Percentiles rank a stretch among this genome's conserved stretches.
Evolutionary conservation across 768 basidiomycete genomes (phyloP).

Genomic region (Phaffia tasmanica): DNA sequence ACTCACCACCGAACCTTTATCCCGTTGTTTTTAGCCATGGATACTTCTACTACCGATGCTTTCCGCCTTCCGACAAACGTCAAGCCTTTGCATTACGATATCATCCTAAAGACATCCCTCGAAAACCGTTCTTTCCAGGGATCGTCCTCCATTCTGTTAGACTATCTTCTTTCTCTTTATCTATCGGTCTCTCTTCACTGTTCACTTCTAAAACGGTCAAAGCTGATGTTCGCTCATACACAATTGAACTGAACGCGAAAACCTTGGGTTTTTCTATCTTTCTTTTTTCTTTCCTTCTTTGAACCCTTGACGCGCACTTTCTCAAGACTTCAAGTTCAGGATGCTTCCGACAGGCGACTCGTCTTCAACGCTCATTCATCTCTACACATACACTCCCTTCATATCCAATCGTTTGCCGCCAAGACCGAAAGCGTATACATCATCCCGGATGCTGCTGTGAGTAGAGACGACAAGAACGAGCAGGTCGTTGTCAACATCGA

Average conservation of each 20-base stretch:
- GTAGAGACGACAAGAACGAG: slow-evolving; percentile 53
- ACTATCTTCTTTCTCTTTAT: too few species aligned
- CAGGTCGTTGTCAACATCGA: slow-evolving; percentile 54
- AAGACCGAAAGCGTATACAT: slow-evolving; percentile 41
- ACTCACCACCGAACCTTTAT: too few species aligned
- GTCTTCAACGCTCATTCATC: slow-evolving; percentile 53
- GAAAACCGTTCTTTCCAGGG: slow-evolving; percentile 65
- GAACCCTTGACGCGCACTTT: too few species aligned
- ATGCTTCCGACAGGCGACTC: slow-evolving; percentile 42
- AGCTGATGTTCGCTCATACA: too few species aligned
- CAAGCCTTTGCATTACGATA: slow-evolving; percentile 55
- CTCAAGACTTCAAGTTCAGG: slow-evolving; percentile 52
- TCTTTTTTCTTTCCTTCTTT: too few species aligned
- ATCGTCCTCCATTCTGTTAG: neutral
- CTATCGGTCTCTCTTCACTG: too few species aligned
- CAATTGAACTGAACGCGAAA: too few species aligned
- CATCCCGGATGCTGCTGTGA: slow-evolving; percentile 41
- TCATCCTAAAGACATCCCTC: slow-evolving; percentile 63
- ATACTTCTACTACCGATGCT: neutral
- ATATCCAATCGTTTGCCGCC: slow-evolving; percentile 49
- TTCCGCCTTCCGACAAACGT: slow-evolving; percentile 24
- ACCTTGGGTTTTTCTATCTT: too few species aligned
- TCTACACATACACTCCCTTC: slow-evolving; percentile 48
- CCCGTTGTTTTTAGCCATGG: too few species aligned
- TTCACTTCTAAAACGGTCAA: too few species aligned